Base-by-base conservation (phyloP, 371 early-diverging fungal species). In the Homolaphlyctis polyrhiza region DNA sequence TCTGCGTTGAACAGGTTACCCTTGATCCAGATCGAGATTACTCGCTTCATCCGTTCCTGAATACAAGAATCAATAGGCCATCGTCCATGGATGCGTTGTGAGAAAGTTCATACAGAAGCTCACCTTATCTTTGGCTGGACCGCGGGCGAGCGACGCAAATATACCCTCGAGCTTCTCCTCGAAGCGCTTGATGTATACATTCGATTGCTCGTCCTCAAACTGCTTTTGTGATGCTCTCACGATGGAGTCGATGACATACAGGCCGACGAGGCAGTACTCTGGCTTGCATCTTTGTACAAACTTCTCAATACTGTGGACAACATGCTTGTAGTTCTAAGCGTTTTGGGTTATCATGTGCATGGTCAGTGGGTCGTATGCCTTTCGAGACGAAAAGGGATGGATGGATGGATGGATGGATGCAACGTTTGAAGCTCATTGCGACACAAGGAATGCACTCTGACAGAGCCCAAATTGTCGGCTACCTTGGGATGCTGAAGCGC, bases 171-270 rank as follows among this genome's bases (percentile, higher is more conserved):
- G 68, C 62, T 80, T 79, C 69, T 78, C 78, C 58, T 86, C 85
- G 45, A 86, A 79, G 2, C 86, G 76, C 6, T 64, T 25, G 8
- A 74, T 48, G 58, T 66, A 66, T 39, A 45, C 54, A 47, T 61
- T 49, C 32, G 6, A 14, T 27, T 51, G 25, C 8, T 51, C 11
- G 58, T 80, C 78, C 36, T 78, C 78, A 11, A 73, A 65, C 1
- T 71, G 54, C 60, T 74, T 76, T 16, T 70, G 74, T 1, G 76
- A 80, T 18, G 79, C 79, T 16, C 84, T 74, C 4, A 81, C 80
- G 48, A 88, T 83, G 16, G 87, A 83, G 62, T 88, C 87, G 66
- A 88, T 81, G 27, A 86, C 85, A 73, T 88, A 88, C 63, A 88
- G 71, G 57, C 84, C 86, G 47, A 84, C 84, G 16, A 88, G 75